These are phyloP conservation scores for Phialophora macrospora DNA, from an alignment of 2,329 filamentous ascomycete genomes.

Conservation along the genomic window DNA sequence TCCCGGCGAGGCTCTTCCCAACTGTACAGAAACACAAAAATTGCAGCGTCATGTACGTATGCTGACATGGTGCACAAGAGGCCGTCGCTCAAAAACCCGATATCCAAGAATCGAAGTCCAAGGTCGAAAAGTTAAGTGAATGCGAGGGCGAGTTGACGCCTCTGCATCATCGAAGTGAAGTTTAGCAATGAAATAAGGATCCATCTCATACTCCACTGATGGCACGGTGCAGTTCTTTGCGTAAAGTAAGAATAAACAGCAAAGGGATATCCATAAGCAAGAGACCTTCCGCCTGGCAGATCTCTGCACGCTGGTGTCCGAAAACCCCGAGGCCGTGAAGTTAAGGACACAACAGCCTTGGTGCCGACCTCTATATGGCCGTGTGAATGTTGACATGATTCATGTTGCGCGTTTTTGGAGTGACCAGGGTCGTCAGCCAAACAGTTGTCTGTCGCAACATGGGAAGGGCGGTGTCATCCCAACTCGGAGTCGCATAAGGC, in stretches of 20 bases:
- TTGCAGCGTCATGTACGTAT: slow-evolving; percentile 3
- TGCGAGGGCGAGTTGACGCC: background rate
- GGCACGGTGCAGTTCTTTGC: background rate
- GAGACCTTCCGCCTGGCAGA: background rate
- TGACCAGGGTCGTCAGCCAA: background rate
- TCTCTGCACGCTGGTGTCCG: background rate
- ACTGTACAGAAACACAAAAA: background rate
- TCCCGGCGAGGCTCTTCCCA: background rate
- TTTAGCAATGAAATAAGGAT: background rate
- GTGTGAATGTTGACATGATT: background rate
- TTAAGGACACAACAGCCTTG: background rate
- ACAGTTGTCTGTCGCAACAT: background rate
- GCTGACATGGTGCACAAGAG: slow-evolving; percentile 1
- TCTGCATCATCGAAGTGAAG: background rate
- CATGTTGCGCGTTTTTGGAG: background rate
- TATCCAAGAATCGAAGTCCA: background rate
- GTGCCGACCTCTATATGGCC: background rate
- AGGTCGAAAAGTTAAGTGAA: background rate
- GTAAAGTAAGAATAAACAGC: background rate
- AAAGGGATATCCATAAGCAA: background rate
- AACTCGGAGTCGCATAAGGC: background rate
- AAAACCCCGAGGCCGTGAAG: background rate
- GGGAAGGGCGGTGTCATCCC: background rate
- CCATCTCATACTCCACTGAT: background rate
- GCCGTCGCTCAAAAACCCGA: background rate